Conservation (phyloP, 495 filamentous ascomycete genomes). For the Neurospora sublineolata region DNA sequence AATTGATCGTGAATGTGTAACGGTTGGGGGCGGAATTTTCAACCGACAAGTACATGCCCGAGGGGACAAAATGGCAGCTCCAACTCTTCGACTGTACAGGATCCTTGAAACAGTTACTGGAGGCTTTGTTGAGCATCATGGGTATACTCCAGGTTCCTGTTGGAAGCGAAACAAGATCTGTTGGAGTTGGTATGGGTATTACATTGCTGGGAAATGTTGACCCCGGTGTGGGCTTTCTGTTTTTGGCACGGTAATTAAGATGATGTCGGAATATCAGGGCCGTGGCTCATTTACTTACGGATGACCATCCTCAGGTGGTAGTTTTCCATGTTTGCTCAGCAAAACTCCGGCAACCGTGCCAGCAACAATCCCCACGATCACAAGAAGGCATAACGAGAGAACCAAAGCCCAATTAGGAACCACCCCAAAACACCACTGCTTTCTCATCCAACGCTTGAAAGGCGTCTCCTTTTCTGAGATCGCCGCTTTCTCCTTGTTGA, state of each 20-base stretch:
- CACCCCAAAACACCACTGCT: conserved; percentile 48
- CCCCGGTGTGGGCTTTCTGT: neutral
- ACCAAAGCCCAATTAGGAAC: conserved; percentile 59
- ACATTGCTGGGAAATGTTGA: conserved; percentile 28
- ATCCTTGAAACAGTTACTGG: conserved; percentile 55
- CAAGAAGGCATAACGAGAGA: conserved; percentile 39
- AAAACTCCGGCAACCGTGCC: conserved; percentile 42
- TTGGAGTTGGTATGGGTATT: conserved; percentile 45
- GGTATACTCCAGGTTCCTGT: conserved; percentile 56
- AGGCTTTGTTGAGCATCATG: conserved; percentile 41
- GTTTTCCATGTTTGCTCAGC: conserved; percentile 17
- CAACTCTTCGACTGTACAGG: conserved; percentile 52
- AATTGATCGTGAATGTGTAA: conserved; percentile 25
- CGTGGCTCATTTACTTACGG: conserved; percentile 9
- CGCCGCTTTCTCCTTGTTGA: conserved; percentile 26
- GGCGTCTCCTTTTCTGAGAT: conserved; percentile 31
- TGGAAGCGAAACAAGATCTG: conserved; percentile 47
- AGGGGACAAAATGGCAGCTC: conserved; percentile 45
- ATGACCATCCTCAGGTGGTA: conserved; percentile 13
- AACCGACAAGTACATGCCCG: conserved; percentile 24
- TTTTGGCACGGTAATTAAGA: neutral
- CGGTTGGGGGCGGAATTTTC: conserved; percentile 6
- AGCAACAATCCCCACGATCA: conserved; percentile 52
- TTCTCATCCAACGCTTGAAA: conserved; percentile 47
- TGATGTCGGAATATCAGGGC: neutral